phyloP scores from a whole-genome alignment of 768 basidiomycete species.

The Russula emetica region DNA sequence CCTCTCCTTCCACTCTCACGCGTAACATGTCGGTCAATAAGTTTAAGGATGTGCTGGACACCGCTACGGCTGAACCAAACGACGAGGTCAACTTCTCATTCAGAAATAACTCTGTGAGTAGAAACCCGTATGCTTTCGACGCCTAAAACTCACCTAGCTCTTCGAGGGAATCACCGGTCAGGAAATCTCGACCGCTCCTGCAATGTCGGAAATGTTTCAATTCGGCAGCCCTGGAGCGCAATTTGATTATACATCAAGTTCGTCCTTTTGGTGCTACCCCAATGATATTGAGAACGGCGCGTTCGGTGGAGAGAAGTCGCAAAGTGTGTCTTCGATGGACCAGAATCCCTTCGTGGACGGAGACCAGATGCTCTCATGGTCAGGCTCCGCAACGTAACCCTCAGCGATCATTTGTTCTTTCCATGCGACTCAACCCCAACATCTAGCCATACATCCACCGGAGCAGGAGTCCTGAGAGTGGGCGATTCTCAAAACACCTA shows the following conservation, averaged over 20 bases:
- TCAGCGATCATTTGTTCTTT: background rate
- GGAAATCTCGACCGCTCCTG: background rate
- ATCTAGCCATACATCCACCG: background rate
- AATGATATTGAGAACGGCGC: background rate
- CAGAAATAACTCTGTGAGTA: conserved; percentile 11
- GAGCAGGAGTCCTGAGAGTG: no score
- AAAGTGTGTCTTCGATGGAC: background rate
- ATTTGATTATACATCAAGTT: background rate
- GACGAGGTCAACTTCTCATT: background rate
- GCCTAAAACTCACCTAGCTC: background rate
- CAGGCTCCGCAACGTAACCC: background rate
- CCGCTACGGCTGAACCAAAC: background rate
- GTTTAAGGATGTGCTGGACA: background rate
- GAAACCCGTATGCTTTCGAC: background rate
- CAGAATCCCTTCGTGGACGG: background rate
- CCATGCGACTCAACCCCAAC: background rate
- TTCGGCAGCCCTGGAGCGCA: background rate
- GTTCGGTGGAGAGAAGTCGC: background rate
- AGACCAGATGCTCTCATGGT: background rate
- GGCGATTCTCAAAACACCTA: background rate
- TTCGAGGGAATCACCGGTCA: background rate
- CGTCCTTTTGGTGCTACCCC: background rate
- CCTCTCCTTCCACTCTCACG: background rate
- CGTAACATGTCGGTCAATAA: conserved; percentile 1
- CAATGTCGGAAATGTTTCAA: background rate